A percentile compares a stretch with the other conserved stretches of the same genome.
Conservation (phyloP, 306 rosid genomes). For the Ceratonia siliqua region DNA sequence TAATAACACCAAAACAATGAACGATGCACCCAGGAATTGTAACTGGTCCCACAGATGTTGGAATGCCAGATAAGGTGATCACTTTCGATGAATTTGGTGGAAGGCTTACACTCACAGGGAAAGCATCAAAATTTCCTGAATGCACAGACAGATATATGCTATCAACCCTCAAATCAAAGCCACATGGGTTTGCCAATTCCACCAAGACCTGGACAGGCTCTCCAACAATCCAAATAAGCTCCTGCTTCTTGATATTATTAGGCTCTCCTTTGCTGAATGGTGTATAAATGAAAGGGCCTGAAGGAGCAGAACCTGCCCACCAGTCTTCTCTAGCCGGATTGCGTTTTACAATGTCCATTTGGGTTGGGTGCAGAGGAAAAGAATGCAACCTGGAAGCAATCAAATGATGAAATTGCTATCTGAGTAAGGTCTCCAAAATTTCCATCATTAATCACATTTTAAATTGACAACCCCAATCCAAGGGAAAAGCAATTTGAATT, state of each 20-base stretch:
- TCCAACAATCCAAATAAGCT: slow-evolving; percentile 84
- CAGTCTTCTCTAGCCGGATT: slow-evolving; percentile 90
- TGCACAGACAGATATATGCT: slow-evolving; percentile 91
- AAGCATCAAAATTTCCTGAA: slow-evolving; percentile 90
- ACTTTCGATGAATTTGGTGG: slow-evolving; percentile 92
- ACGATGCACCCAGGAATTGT: slow-evolving; percentile 90
- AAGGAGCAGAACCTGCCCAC: slow-evolving; percentile 94
- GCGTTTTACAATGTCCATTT: slow-evolving; percentile 91
- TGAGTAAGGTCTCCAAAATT: slow-evolving; percentile 28
- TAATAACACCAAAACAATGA: slow-evolving; percentile 96
- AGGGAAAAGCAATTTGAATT: slow-evolving; percentile 8
- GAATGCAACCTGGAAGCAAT: slow-evolving; percentile 75
- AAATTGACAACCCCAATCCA: neutral
- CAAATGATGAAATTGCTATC: slow-evolving; percentile 13
- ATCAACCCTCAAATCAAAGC: slow-evolving; percentile 93
- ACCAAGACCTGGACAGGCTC: slow-evolving; percentile 94
- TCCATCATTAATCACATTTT: neutral
- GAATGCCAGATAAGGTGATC: slow-evolving; percentile 87
- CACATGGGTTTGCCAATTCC: slow-evolving; percentile 95
- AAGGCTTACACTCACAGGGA: slow-evolving; percentile 82
- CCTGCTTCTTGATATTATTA: slow-evolving; percentile 71
- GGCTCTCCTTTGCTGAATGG: slow-evolving; percentile 97
- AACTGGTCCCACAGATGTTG: slow-evolving; percentile 81
- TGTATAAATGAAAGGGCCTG: slow-evolving; percentile 96
- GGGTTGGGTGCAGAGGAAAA: slow-evolving; percentile 82